Conservation (phyloP, 371 early-diverging fungal species). For the Gilbertella persicaria region DNA sequence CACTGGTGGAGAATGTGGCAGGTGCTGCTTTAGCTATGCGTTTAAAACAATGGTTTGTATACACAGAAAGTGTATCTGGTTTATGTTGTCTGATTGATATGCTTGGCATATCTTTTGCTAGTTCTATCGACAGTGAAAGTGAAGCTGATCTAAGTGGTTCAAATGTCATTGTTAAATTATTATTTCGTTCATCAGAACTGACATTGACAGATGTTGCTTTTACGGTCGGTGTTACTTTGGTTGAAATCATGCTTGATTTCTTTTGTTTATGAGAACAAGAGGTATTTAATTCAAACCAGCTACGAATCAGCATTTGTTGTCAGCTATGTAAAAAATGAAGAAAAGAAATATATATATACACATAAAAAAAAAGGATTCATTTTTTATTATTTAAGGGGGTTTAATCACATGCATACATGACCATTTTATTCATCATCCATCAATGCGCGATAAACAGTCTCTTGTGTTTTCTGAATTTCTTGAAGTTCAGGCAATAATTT, state of each 20-base stretch:
- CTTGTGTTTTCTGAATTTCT: slow-evolving; percentile 89
- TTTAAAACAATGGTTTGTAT: slow-evolving; percentile 9
- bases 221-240: slow-evolving; percentile 19
- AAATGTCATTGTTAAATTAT: not conserved
- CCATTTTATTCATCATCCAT: slow-evolving; percentile 7
- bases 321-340: not conserved
- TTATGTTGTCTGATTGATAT: not conserved
- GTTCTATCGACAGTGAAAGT: slow-evolving; percentile 14
- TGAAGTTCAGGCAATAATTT: slow-evolving; percentile 90
- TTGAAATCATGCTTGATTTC: slow-evolving; percentile 2
- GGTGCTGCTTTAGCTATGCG: slow-evolving; percentile 22
- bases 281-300: slow-evolving; percentile 3
- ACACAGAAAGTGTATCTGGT: slow-evolving; percentile 1
- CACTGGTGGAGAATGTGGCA: slow-evolving; percentile 24
- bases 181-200: slow-evolving; percentile 10
- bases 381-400: not conserved
- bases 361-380: not conserved
- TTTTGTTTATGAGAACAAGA: not conserved
- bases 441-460: slow-evolving; percentile 69
- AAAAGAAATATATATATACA: not conserved
- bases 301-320: not conserved
- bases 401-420: not conserved
- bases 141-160: slow-evolving; percentile 18
- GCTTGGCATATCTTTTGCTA: slow-evolving; percentile 14
- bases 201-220: slow-evolving; percentile 30